Evolutionary conservation across 1,284 basidiomycete genomes (phyloP), one percentile per base, ranked within the genome.

Genomic region (Puccinia hordei): DNA sequence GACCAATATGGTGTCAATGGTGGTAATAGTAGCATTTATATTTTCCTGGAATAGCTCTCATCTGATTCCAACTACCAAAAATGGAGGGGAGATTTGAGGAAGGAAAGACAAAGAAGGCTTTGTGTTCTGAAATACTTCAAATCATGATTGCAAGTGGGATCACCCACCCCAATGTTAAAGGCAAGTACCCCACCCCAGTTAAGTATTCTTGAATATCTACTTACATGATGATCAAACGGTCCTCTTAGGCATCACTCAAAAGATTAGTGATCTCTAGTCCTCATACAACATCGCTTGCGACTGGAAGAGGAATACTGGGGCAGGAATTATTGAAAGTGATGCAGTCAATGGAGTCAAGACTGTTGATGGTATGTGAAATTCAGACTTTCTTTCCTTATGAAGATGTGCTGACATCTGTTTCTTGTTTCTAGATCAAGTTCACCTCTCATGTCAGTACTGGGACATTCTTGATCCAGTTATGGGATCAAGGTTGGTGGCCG

Each of bases 401-500:
- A 57, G 27, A n/a, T 27, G 27, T 9, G 22, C 53, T 57, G 17
- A 57, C 17, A 9, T n/a, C n/a, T 57, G n/a, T n/a, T 13, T n/a
- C 2, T 22, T 44, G 33, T n/a, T 24, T 22, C 30, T 46, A 66
- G 38, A 66, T 66, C 65, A 66, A 66, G 8, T 66, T 1, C 65
- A 44, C 38, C 44, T 66, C 24, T 46, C 44, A n/a, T 44, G 65
- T 13, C 65, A 19, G n/a, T 66, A 66, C 65, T 66, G 65, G 65
- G 65, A 44, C 38, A 44, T 44, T n/a, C 44, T 66, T 44, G 65
- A 66, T 44, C 35, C 44, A 9, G 30, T 41, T n/a, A 66, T 66
- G 65, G 65, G 65, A 66, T 66, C 38, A 44, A 66, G 35, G 17
- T 66, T 38, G n/a, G 65, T 66, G 17, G 65, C 65, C 22, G 44